Evolutionary conservation across 306 rosid genomes (phyloP), one percentile per base, ranked within the genome.

Genomic region (Lotus japonicus): DNA sequence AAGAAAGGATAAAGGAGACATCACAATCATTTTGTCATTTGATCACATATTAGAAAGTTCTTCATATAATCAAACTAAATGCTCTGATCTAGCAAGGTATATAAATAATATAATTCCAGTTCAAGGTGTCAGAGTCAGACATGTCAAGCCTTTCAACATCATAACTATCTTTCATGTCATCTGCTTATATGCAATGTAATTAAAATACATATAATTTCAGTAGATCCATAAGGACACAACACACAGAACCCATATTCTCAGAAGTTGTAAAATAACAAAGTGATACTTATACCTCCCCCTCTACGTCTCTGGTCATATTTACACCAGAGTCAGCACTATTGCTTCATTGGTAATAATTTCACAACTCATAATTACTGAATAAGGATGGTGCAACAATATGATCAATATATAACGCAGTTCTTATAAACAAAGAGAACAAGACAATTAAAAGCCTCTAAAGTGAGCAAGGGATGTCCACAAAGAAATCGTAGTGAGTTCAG

Each of bases 111-210:
- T 14, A 35, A 21, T 3, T 74, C 45, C 17, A 18, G 35, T 21
- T 66, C 51, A 74, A 74, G 45, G 35, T 6, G 54, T 35, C 11
- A n/a, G n/a, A n/a, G 49, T 23, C 39, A 74, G 67, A 16, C 51
- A 49, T 46, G 12, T 38, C 11, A 4, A 36, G 16, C 46, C 54
- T 66, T 66, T 58, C 14, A 49, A 21, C 13, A 51, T 50, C 49
- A 67, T 38, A 49, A 57, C 1, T 54, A 8, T 54, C 48, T 3
- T 64, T 16, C 28, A 54, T 33, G 33, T 45, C 60, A 65, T 52
- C 65, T 65, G 33, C 49, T 42, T 10, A 53, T 51, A 42, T 14
- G 17, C 56, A 39, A 72, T 51, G 66, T 44, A 35, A 55, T 8
- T 26, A 28, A 61, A 38, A 36, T 21, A 13, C 11, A 23, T 5